Conservation (phyloP, 495 filamentous ascomycete genomes). For the Aspergillus nanangensis region DNA sequence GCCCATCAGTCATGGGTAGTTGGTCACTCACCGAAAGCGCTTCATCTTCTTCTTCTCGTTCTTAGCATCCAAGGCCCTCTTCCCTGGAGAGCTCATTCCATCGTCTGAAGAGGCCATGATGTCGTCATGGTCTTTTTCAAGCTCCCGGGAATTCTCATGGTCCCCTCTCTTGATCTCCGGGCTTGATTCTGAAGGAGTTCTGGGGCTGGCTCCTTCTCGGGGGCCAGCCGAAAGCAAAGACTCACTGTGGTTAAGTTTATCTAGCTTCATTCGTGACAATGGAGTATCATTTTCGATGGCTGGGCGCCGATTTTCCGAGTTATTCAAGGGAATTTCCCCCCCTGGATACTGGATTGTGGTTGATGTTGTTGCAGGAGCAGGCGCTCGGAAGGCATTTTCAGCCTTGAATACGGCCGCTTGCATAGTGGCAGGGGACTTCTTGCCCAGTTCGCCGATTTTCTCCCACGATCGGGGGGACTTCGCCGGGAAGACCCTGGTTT, state of each 20-base stretch:
- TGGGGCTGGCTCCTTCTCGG: slow-evolving; percentile 12
- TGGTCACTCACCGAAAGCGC: slow-evolving; percentile 79
- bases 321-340: slow-evolving; percentile 12
- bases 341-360: slow-evolving; percentile 14
- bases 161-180: slow-evolving; percentile 13
- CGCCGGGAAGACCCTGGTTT: slow-evolving; percentile 19
- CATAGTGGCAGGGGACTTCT: slow-evolving; percentile 22
- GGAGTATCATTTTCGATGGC: slow-evolving; percentile 7
- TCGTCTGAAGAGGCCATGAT: slow-evolving; percentile 32
- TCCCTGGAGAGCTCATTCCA: slow-evolving; percentile 22
- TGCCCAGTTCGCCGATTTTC: slow-evolving; percentile 16
- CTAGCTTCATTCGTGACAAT: slow-evolving; percentile 10
- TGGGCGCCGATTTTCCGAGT: slow-evolving; percentile 6
- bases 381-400: slow-evolving; percentile 30
- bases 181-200: slow-evolving; percentile 14
- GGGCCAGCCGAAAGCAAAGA: slow-evolving; percentile 13
- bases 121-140: slow-evolving; percentile 17
- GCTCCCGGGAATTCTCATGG: slow-evolving; percentile 14
- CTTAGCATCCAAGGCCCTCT: slow-evolving; percentile 17
- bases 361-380: slow-evolving; percentile 13
- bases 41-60: slow-evolving; percentile 91
- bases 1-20: neutral
- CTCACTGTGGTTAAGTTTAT: slow-evolving; percentile 16
- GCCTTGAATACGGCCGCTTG: slow-evolving; percentile 28
- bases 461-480: slow-evolving; percentile 19